These are phyloP conservation scores for Barnettozyma populi DNA, from an alignment of 805 yeast genomes.

Conservation along the genomic window DNA sequence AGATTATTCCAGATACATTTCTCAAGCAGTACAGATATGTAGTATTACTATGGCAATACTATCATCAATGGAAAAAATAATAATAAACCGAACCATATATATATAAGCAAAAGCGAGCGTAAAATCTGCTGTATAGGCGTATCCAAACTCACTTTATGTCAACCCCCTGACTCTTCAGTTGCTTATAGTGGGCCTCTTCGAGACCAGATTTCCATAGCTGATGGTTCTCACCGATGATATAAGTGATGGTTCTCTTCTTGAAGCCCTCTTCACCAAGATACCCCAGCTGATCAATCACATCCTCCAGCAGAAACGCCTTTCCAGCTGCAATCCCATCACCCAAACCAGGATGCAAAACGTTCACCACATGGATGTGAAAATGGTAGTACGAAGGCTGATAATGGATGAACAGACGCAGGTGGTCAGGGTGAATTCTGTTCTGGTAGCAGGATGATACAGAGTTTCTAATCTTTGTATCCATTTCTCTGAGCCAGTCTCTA, in stretches of 20 bases:
- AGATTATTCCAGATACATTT: too few relatives aligned
- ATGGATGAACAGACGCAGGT: conserved; percentile 76
- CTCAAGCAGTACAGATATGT: too few relatives aligned
- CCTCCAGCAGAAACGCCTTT: conserved; percentile 76
- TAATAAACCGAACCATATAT: too few relatives aligned
- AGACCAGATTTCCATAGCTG: conserved; percentile 53
- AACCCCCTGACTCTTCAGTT: conserved; percentile 64
- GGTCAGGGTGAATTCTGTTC: conserved; percentile 39
- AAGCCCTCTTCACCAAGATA: conserved; percentile 54
- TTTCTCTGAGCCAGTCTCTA: conserved; percentile 46
- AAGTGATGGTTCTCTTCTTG: conserved; percentile 51
- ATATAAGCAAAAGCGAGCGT: too few relatives aligned
- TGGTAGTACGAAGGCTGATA: conserved; percentile 96
- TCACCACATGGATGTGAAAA: conserved; percentile 87
- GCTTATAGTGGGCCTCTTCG: conserved; percentile 20
- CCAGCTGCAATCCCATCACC: conserved; percentile 70
- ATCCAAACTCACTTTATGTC: background rate
- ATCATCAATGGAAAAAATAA: too few relatives aligned
- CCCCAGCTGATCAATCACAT: conserved; percentile 66
- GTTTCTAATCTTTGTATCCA: conserved; percentile 40
- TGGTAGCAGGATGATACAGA: conserved; percentile 46
- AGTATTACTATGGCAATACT: too few relatives aligned
- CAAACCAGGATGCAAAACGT: conserved; percentile 60
- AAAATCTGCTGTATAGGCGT: too few relatives aligned
- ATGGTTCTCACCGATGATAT: conserved; percentile 71